Evolutionary conservation across 306 rosid genomes (phyloP), one percentile per base, ranked within the genome.

Genomic region (Datisca glomerata): DNA sequence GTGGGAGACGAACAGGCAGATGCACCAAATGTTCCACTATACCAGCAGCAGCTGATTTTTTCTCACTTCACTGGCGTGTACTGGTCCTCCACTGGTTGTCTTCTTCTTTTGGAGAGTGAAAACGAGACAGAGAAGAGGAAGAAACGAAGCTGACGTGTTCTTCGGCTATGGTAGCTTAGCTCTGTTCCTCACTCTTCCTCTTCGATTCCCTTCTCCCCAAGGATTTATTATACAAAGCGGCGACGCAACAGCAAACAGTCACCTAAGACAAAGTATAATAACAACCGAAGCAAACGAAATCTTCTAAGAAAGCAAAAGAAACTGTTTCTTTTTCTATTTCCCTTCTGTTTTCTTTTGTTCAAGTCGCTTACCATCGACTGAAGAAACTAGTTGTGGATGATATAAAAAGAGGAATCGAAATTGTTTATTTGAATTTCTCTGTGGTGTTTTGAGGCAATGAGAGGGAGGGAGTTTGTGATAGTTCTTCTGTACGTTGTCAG

Each of bases 401-500:
- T 60, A 64, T 16, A 32, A 57, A 64, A 6, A 37, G 57, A 53
- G 35, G 40, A 19, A 24, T 17, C 10, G 40, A 29, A 12, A 9
- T 44, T 44, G 7, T 33, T 32, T 52, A 8, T 27, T 11, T 27
- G 31, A 41, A 13, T 8, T 7, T 18, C 12, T 25, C n/a, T 20
- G 31, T 40, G 24, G 24, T 24, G 21, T 21, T 40, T 53, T 40
- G 38, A 10, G 27, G 21, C 64, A 25, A 83, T 82, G 96, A 65
- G 42, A 63, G 57, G 31, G 40, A 49, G 53, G 5, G 64, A 20
- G 44, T 29, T 62, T 53, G 32, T 56, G 29, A 50, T 53, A 2
- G 39, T 52, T 54, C 46, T 68, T 44, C 16, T 57, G 34, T 57
- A 69, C 68, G 21, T 77, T 53, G 38, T 84, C 11, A 47, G 70